Base-by-base conservation (phyloP, 1,139 yeast species). In the Saccharomycopsis phalli region DNA sequence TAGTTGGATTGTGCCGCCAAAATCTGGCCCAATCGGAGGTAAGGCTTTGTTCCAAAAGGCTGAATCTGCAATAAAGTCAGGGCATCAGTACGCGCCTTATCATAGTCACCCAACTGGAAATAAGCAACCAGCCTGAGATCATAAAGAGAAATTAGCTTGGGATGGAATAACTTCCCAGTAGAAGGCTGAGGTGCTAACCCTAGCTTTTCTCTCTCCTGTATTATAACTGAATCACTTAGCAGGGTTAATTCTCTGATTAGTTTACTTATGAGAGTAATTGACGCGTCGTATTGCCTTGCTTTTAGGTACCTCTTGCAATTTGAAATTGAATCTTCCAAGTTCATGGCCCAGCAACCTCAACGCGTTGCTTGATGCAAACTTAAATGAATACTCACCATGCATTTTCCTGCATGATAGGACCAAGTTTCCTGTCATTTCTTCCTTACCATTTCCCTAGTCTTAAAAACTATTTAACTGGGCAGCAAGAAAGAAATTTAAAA, bases 1-100 rank as follows among this genome's bases (percentile, higher is more conserved):
- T 18, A 23, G 6, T 37, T 16, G 7, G 31, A 28, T 18, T 27
- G 11, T 14, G 34, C 4, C 21, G 41, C 41, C 8, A 31, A 13
- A 4, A 40, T 33, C 18, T 31, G 22, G n/a, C 45, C 44, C 11
- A 42, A 44, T 17, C 36, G 21, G 8, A 44, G 25, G 34, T 44
- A 44, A 8, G 42, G 42, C 21, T 44, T 44, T 3, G 38, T 41
- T 13, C 42, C 42, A 34, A n/a, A 34, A 2, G 47, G 47, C 31
- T 40, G 45, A 10, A 37, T 29, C 11, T 31, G 22, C 5, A 38
- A 10, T 17, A 44, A 41, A 10, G 11, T 13, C 13, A 30, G 23
- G 4, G 42, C 45, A 32, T 44, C 47, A 4, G n/a, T 19, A 14
- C 27, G 38, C 14, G 47, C 47, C n/a, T 34, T 27, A 5, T 18